Conservation (phyloP, 1,139 yeast genomes). For the Entelexis paramagnoliae region DNA sequence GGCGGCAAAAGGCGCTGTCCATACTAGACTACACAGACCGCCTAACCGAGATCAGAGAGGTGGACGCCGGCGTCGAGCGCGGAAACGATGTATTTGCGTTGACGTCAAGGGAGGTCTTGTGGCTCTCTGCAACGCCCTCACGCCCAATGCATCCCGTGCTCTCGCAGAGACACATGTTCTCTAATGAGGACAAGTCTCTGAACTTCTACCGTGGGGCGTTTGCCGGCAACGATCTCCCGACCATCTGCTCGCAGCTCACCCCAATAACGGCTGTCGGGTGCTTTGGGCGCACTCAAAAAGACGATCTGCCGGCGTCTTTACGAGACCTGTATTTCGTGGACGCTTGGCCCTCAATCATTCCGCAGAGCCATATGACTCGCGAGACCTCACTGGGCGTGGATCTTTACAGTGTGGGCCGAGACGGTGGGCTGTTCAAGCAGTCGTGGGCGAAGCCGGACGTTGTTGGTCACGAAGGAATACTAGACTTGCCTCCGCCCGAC, state of each 20-base stretch:
- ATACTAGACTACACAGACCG: conserved; percentile 15
- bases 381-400: conserved; percentile 2
- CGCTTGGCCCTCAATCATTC: conserved; percentile 21
- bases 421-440: conserved; percentile 26
- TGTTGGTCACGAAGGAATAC: neutral
- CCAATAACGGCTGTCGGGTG: conserved; percentile 6
- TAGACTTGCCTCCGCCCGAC: conserved; percentile 16
- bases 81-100: conserved; percentile 25
- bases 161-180: conserved; percentile 61
- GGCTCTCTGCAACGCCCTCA: conserved; percentile 26
- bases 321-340: conserved; percentile 35
- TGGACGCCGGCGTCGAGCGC: conserved; percentile 15
- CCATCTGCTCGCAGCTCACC: conserved; percentile 36
- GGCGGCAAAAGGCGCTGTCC: neutral
- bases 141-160: conserved; percentile 34
- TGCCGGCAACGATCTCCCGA: conserved; percentile 29
- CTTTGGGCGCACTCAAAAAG: conserved; percentile 26
- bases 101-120: conserved; percentile 25
- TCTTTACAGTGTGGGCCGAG: conserved; percentile 20
- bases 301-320: conserved; percentile 35
- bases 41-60: conserved; percentile 10
- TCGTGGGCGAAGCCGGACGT: conserved; percentile 6
- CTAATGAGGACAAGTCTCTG: conserved; percentile 47
- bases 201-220: conserved; percentile 30
- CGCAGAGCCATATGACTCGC: conserved; percentile 20